A percentile compares a stretch with the other conserved stretches of the same genome.
Conservation (phyloP, 257 asterid species). For the Penstemon eatonii region DNA sequence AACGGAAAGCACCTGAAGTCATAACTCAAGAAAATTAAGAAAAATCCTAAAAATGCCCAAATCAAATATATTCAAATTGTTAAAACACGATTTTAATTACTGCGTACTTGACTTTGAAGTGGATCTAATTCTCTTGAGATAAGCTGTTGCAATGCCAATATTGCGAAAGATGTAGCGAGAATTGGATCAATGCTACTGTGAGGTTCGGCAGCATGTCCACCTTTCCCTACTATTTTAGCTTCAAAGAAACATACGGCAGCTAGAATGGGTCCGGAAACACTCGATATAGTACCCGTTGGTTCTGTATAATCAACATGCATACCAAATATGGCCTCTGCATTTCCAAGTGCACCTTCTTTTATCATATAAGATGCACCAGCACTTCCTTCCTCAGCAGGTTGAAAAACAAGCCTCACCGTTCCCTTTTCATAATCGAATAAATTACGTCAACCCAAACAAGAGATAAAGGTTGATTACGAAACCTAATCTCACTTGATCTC, state of each 20-base stretch:
- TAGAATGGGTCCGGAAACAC: slow-evolving; percentile 55
- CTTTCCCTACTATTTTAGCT: slow-evolving; percentile 71
- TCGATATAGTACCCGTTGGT: slow-evolving; percentile 66
- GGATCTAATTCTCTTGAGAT: slow-evolving; percentile 80
- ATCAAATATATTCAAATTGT: neutral
- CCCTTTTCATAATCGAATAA: slow-evolving; percentile 50
- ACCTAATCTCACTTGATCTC: neutral
- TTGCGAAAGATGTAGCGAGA: slow-evolving; percentile 60
- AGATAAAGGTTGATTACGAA: neutral
- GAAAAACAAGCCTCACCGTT: slow-evolving; percentile 80
- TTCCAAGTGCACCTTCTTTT: slow-evolving; percentile 81
- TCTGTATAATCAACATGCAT: slow-evolving; percentile 56
- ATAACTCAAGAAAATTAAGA: slow-evolving; percentile 1
- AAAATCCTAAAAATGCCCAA: neutral
- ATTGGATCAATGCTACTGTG: slow-evolving; percentile 63
- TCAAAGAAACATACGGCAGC: slow-evolving; percentile 68
- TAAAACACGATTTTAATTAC: neutral
- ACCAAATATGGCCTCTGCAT: slow-evolving; percentile 73
- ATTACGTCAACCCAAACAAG: slow-evolving; percentile 14
- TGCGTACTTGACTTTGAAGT: slow-evolving; percentile 65
- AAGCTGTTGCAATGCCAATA: slow-evolving; percentile 79
- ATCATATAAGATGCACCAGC: slow-evolving; percentile 83
- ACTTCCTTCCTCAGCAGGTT: slow-evolving; percentile 97
- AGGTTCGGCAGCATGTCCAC: slow-evolving; percentile 82
- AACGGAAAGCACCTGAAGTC: slow-evolving; percentile 72